phyloP scores from a whole-genome alignment of 495 filamentous ascomycete species.

The Chaetomium cochliodes region DNA sequence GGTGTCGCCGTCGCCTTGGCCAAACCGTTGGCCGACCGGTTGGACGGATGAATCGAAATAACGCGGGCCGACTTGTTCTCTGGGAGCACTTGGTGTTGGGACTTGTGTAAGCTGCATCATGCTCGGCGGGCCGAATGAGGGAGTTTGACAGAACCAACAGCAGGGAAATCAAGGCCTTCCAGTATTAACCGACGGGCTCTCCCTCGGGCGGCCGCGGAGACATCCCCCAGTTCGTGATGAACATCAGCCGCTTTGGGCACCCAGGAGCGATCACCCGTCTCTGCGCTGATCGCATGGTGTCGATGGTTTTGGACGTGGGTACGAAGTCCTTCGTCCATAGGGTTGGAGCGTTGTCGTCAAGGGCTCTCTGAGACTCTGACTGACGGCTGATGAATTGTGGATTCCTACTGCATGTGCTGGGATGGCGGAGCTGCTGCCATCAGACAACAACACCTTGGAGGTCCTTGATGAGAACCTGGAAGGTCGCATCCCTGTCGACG shows the following conservation, averaged over 20 bases:
- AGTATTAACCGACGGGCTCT: constrained; percentile 4
- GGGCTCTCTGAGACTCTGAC: background rate
- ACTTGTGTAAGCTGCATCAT: background rate
- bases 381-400: background rate
- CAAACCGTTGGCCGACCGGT: background rate
- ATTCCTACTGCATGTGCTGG: background rate
- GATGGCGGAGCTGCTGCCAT: background rate
- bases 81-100: background rate
- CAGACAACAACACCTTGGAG: background rate
- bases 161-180: background rate
- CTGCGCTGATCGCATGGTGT: background rate
- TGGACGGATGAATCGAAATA: background rate
- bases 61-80: constrained; percentile 5
- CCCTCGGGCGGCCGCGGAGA: background rate
- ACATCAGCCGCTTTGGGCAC: background rate
- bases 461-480: constrained; percentile 3
- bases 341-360: background rate
- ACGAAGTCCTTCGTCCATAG: no score
- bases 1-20: background rate
- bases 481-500: background rate
- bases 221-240: background rate
- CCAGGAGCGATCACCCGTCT: background rate
- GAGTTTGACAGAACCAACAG: constrained; percentile 12
- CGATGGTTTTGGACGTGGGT: no score
- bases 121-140: constrained; percentile 5